Evolutionary conservation across 1,139 yeast genomes (phyloP), one percentile per base, ranked within the genome.

Genomic region (Debaryomycetaceae sp.): DNA sequence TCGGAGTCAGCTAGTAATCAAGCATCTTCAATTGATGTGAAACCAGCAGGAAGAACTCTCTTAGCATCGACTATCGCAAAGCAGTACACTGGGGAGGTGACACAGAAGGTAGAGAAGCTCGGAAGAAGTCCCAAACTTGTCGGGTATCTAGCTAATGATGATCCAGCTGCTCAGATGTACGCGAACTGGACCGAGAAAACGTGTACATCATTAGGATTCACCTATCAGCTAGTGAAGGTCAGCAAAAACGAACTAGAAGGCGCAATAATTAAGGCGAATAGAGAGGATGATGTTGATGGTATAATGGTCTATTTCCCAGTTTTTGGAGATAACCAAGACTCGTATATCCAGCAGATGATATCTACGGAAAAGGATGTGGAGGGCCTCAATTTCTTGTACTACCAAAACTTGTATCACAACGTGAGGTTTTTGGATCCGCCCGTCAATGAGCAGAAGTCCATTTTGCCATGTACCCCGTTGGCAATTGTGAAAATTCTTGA

Each of bases 291-390:
- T 1, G 89, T 93, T 34, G 85, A 89, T 60, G 99, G 99, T 27
- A 93, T 93, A 53, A 90, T 93, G 90, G 93, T 93, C n/a, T 93
- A 93, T 65, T 93, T 91, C 78, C 99, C 99, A 0, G 98, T 93
- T 4, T 93, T 89, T 67, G 97, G 97, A 2, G 89, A 88, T 60
- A 80, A 87, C 49, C 99, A 93, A 67, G 99, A 93, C 63, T 96
- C 87, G 65, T 93, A 95, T 63, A 68, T 93, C 46, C 98, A 93
- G 67, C 98, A 93, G 67, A 85, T 90, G 49, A 90, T 93, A 9
- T 72, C 86, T 20, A 73, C 85, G 31, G 91, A 88, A 51, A 93
- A 93, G 64, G 99, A 93, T 58, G 98, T 95, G 23, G 99, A 93
- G 66, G 99, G 99, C 1, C 74, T 93, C 56, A 89, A 93, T 60